A percentile compares a stretch with the other conserved stretches of the same genome.
These are phyloP conservation scores for Suillus lakei DNA, from an alignment of 768 basidiomycete species.

Conservation along the genomic window DNA sequence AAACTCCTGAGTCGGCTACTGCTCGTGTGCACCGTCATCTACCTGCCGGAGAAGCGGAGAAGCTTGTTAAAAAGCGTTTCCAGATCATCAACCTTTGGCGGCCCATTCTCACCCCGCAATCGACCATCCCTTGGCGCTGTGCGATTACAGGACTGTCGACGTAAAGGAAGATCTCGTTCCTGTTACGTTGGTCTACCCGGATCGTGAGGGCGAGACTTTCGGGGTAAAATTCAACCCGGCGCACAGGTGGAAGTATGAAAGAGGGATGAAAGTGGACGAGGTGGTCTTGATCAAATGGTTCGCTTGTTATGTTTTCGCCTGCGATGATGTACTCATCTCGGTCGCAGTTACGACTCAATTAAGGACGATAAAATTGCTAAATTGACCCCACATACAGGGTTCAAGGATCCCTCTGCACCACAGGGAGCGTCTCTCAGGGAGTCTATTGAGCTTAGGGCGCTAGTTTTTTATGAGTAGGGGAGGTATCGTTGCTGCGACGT, in stretches of 20 bases:
- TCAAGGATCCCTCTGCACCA: constrained; percentile 58
- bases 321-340: neutral
- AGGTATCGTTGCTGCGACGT: constrained; percentile 12
- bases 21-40: constrained; percentile 56
- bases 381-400: constrained; percentile 69
- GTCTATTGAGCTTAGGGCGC: constrained; percentile 64
- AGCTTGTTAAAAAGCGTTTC: constrained; percentile 51
- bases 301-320: neutral
- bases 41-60: constrained; percentile 47
- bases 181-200: constrained; percentile 50
- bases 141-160: constrained; percentile 54
- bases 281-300: constrained; percentile 59
- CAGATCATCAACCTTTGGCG: constrained; percentile 69
- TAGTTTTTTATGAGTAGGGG: constrained; percentile 62
- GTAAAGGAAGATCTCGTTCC: constrained; percentile 46
- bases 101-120: constrained; percentile 52
- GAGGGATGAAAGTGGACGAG: constrained; percentile 53
- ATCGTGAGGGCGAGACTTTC: constrained; percentile 56
- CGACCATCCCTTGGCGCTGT: constrained; percentile 57
- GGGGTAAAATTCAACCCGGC: constrained; percentile 49
- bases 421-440: constrained; percentile 52
- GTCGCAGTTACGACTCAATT: constrained; percentile 43
- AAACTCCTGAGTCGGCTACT: constrained; percentile 48
- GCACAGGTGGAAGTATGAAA: constrained; percentile 57
- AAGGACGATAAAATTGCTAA: constrained; percentile 53